Conservation (phyloP, 768 basidiomycete species). For the Serendipita sp. region DNA sequence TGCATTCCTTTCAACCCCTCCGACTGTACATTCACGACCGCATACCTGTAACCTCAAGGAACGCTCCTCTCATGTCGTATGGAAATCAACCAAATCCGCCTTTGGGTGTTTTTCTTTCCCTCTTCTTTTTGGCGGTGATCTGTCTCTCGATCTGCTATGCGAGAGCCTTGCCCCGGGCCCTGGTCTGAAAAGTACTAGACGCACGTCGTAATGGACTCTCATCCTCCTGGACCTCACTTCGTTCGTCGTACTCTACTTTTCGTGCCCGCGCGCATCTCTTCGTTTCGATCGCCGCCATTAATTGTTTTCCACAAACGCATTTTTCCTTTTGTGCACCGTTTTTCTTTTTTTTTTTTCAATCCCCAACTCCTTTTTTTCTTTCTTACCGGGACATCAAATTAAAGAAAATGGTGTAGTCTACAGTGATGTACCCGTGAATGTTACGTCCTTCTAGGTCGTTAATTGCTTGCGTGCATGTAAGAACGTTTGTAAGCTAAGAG, state of each 20-base stretch:
- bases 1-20: background rate
- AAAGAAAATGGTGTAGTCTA: conserved; percentile 4
- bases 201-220: conserved; percentile 3
- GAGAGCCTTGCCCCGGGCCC: background rate
- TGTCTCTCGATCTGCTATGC: background rate
- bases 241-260: conserved; percentile 5
- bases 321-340: background rate
- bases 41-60: background rate
- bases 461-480: background rate
- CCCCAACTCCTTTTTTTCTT: background rate
- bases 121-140: background rate
- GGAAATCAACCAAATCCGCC: conserved; percentile 1
- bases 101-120: too few species aligned
- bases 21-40: background rate
- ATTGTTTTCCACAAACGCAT: background rate
- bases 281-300: background rate
- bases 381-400: background rate
- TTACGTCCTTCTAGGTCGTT: conserved; percentile 3
- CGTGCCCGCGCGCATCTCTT: background rate
- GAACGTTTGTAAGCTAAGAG: background rate
- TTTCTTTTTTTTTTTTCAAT: background rate
- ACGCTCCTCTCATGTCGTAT: background rate
- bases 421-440: background rate
- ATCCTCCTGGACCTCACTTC: background rate
- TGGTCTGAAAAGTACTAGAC: conserved; percentile 2